phyloP scores from a whole-genome alignment of 202 grass and related monocot species.

The Saccharum hybrid region DNA sequence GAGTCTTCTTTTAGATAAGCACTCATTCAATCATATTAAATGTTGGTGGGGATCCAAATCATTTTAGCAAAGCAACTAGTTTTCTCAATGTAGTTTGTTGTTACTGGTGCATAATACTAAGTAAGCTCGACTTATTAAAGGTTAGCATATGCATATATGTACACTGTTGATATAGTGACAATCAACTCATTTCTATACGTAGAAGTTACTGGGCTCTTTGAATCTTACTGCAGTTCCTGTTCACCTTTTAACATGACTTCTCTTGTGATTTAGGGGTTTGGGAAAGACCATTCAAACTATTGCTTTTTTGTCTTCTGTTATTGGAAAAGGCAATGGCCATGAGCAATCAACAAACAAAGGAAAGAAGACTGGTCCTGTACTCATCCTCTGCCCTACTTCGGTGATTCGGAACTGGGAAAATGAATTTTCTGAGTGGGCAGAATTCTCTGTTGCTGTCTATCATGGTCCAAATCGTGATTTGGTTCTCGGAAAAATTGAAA shows the following conservation, averaged over 20 bases:
- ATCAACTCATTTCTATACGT: conserved; percentile 17
- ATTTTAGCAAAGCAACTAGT: conserved; percentile 7
- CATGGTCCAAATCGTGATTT: conserved; percentile 91
- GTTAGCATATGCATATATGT: conserved; percentile 32
- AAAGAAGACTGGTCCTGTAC: conserved; percentile 60
- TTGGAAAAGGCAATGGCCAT: conserved; percentile 64
- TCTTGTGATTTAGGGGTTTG: conserved; percentile 77
- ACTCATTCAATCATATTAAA: conserved; percentile 14
- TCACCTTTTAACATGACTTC: conserved; percentile 39
- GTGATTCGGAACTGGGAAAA: conserved; percentile 97
- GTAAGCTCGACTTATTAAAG: conserved; percentile 33
- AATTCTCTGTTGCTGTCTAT: conserved; percentile 79
- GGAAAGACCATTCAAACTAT: conserved; percentile 99
- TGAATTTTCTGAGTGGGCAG: conserved; percentile 91
- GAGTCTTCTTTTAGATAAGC: conserved; percentile 3
- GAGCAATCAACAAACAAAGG: conserved; percentile 42
- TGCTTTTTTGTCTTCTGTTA: conserved; percentile 81
- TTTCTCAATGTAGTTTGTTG: neutral
- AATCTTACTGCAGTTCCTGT: neutral
- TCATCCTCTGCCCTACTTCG: conserved; percentile 87
- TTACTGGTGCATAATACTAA: neutral
- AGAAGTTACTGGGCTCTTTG: neutral
- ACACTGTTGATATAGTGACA: neutral
- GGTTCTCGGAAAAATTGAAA: conserved; percentile 79
- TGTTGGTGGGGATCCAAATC: conserved; percentile 13